phyloP scores from a whole-genome alignment of 108 stramenopile species.

The Aurantiochytrium sp. region DNA sequence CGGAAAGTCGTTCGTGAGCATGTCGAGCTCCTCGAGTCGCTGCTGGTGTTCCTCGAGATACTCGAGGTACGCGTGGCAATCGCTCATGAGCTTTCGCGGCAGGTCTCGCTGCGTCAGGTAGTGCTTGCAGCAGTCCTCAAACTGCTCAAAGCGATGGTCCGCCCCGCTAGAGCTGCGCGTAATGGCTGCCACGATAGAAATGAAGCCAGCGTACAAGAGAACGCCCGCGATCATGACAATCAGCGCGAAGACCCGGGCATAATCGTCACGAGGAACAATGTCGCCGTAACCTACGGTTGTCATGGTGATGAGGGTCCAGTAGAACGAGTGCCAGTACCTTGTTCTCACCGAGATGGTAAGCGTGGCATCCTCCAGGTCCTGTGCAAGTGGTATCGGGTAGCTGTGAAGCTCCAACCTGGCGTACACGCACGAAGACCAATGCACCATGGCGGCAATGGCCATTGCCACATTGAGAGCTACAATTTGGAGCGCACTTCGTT shows the following conservation, averaged over 20 bases:
- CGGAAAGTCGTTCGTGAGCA: background rate
- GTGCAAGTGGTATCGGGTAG: no score
- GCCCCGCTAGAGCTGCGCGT: background rate
- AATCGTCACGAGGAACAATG: background rate
- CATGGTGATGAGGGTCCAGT: background rate
- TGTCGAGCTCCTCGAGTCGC: background rate
- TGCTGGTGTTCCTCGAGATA: background rate
- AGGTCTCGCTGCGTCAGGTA: background rate
- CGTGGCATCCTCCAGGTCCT: no score
- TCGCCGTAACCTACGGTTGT: constrained; percentile 19
- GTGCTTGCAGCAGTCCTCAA: constrained; percentile 14
- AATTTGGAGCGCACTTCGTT: background rate
- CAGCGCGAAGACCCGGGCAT: background rate
- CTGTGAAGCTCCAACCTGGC: background rate
- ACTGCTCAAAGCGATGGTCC: background rate
- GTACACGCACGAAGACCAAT: background rate
- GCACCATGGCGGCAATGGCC: background rate
- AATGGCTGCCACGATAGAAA: background rate
- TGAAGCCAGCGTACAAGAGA: background rate
- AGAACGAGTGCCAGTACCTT: background rate
- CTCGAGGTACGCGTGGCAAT: background rate
- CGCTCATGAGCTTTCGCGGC: background rate
- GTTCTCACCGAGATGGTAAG: background rate
- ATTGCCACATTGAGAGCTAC: background rate
- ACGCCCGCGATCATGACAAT: background rate